Base-by-base conservation (phyloP, 1,139 yeast genomes). In the Wickerhamomyces sp. region DNA sequence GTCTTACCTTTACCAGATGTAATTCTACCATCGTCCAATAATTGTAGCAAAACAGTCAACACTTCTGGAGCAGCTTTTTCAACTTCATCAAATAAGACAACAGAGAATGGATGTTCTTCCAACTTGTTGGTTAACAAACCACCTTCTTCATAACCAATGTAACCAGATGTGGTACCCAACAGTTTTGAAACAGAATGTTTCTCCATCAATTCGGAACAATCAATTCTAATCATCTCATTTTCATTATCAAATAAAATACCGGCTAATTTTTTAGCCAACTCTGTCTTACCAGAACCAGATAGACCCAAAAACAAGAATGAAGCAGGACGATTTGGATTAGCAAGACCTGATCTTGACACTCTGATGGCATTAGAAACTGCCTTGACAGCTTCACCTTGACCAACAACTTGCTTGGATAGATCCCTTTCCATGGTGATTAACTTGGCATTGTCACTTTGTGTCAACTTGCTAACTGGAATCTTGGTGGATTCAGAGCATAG, bases 21-120 rank as follows among this genome's bases (percentile, higher is more conserved):
- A 39, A 93, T 79, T 63, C 96, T 79, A 55, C 98, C 99, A 61
- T 93, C 99, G 56, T 93, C 99, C 44, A 91, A 70, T 61, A 91
- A 77, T 59, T 91, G 98, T 51, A 91, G 70, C 52, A 91, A 70
- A 16, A 91, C 80, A 5, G 96, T 93, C 59, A 91, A 71, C 3
- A 93, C 98, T 59, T 91, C 97, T 2, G 98, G 98, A 3, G 96
- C 95, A n/a, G 98, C 99, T 64, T 91, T 91, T 57, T 91, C 98
- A 39, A 91, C 95, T 64, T 91, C 98, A 64, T 91, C 98, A 55
- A 91, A 91, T 46, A 91, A 69, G 21, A 91, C 75, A 19, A 93
- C 98, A 5, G 97, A 85, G 66, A 91, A 93, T 36, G 99, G 98
- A 45, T 84, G 80, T 57, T 96, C 77, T 42, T 87, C 72, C 42